These are phyloP conservation scores for Clarireedia monteithiana DNA, from an alignment of 2,329 filamentous ascomycete species.

Conservation along the genomic window DNA sequence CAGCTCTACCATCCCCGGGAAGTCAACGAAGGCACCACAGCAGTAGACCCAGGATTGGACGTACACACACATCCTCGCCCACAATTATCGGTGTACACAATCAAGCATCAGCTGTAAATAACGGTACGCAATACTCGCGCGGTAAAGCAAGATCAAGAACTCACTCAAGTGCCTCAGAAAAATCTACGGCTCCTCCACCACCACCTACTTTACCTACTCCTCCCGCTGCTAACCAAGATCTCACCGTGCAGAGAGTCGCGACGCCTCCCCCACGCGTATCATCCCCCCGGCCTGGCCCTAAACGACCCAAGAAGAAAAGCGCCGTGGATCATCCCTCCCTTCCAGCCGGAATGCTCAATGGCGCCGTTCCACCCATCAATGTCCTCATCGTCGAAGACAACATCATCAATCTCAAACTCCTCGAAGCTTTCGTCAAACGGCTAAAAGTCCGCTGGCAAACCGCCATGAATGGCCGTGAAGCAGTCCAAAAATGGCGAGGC, in stretches of 20 bases:
- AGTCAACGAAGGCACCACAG: constrained; percentile 49
- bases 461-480: constrained; percentile 91
- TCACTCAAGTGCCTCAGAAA: constrained; percentile 33
- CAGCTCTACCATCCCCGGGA: constrained; percentile 78
- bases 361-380: constrained; percentile 87
- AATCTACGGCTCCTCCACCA: constrained; percentile 32
- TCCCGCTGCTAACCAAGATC: constrained; percentile 45
- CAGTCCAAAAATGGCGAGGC: constrained; percentile 84
- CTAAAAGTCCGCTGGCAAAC: constrained; percentile 95
- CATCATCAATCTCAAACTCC: constrained; percentile 87
- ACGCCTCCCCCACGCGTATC: constrained; percentile 40
- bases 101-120: constrained; percentile 16
- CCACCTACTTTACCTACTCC: constrained; percentile 45
- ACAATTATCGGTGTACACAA: constrained; percentile 46
- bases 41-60: constrained; percentile 51
- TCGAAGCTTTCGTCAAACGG: constrained; percentile 93
- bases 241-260: constrained; percentile 30
- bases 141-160: constrained; percentile 44
- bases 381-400: constrained; percentile 98
- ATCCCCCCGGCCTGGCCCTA: constrained; percentile 36
- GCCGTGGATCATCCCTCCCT: constrained; percentile 38
- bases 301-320: constrained; percentile 42
- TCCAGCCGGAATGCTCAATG: constrained; percentile 63
- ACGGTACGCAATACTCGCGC: constrained; percentile 24
- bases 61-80: constrained; percentile 76